Evolutionary conservation across 257 asterid species (phyloP), one percentile per base, ranked within the genome.

Genomic region (Orobanche coerulescens): DNA sequence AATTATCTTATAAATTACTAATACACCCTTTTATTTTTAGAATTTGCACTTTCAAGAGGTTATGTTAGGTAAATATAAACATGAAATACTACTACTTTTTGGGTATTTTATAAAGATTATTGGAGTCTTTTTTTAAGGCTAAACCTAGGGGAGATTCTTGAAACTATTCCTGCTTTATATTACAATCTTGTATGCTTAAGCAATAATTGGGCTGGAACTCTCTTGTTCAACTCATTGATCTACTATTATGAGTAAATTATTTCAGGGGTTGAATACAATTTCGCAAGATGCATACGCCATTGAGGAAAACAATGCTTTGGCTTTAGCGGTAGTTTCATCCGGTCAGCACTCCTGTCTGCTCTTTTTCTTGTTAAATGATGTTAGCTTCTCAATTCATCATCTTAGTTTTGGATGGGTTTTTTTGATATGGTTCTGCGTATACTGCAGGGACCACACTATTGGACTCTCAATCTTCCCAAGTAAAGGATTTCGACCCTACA

Each of bases 271-370:
- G 79, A 87, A 84, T 79, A 62, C 62, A 51, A 57, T 53, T 64
- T 30, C 77, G 18, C 74, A 68, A 24, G 81, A 77, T 66, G 95
- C 94, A 71, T 81, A 94, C 58, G 75, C 72, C 52, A 86, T 88
- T 16, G 95, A 86, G 82, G 99, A 89, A 57, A 84, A 71, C 72
- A 89, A 93, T 75, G 94, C 95, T 34, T 70, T 87, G 85, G 99
- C 97, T 65, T 77, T 93, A 34, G 96, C 97, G 64, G 82, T 93
- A 67, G 85, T 93, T 72, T 86, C 97, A 66, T 69, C 95, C 39
- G 96, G 98, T 92, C 43, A 73, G 76, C 23, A n/a, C 61, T 64
- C 61, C 14, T 46, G 34, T 71, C 12, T 16, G 14, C 40, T 60
- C 36, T 11, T 66, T 16, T 47, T 58, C 14, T 43, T 14, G 2